A percentile compares a stretch with the other conserved stretches of the same genome.
These are phyloP conservation scores for Chytridiales sp. DNA, from an alignment of 371 early-diverging fungal genomes.

Conservation along the genomic window DNA sequence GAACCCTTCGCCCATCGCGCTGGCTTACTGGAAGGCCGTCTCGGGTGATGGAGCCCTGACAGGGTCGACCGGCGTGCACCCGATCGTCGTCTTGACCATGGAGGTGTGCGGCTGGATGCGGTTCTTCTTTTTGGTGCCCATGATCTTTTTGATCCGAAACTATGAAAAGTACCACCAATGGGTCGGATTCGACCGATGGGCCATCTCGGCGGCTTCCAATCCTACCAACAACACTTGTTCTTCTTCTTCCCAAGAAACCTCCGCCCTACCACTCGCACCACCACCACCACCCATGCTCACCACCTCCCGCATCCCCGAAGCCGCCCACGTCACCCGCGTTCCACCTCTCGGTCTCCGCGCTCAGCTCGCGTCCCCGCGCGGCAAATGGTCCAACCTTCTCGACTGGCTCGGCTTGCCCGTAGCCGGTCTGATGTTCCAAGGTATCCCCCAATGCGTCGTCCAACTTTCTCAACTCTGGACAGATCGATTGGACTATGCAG, in stretches of 20 bases:
- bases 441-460: constrained; percentile 29
- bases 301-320: too few species aligned
- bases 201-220: constrained; percentile 22
- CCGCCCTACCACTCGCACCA: too few species aligned
- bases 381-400: constrained; percentile 30
- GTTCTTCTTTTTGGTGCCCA: constrained; percentile 34
- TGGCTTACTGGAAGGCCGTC: too few species aligned
- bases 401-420: constrained; percentile 46
- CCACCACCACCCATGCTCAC: too few species aligned
- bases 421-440: constrained; percentile 40
- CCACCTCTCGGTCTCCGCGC: constrained; percentile 46
- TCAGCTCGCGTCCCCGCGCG: constrained; percentile 28
- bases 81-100: constrained; percentile 35
- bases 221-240: too few species aligned
- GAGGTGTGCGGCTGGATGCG: constrained; percentile 45
- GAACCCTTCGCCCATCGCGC: too few species aligned
- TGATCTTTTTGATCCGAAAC: constrained; percentile 37
- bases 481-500: constrained; percentile 32
- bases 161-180: constrained; percentile 55
- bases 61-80: too few species aligned
- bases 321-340: constrained; percentile 35
- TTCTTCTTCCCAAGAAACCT: too few species aligned
- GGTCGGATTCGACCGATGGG: constrained; percentile 50
- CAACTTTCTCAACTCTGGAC: constrained; percentile 38
- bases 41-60: too few species aligned